These are phyloP conservation scores for Cutaneotrichosporon cavernicola DNA, from an alignment of 1,284 basidiomycete genomes.

Conservation along the genomic window DNA sequence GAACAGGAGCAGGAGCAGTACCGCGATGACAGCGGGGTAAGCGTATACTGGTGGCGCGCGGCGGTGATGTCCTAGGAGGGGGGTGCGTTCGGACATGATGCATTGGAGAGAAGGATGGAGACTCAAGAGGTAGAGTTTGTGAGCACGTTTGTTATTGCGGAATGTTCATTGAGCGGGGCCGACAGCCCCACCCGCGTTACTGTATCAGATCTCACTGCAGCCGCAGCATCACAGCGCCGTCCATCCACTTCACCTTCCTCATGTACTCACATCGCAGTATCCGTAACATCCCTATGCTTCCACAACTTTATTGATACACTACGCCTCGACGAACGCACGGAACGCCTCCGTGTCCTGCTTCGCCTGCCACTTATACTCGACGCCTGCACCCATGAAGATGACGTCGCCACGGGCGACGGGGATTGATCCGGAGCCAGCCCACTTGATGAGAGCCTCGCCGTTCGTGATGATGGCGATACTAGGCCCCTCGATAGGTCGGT, in stretches of 20 bases:
- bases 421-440: conserved; percentile 45
- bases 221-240: too few species aligned
- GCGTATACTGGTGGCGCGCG: conserved; percentile 3
- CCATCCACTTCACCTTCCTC: too few species aligned
- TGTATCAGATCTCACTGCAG: too few species aligned
- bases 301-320: background rate
- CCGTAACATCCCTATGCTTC: background rate
- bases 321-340: conserved; percentile 68
- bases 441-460: conserved; percentile 60
- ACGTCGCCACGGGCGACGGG: conserved; percentile 69
- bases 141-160: background rate
- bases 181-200: too few species aligned
- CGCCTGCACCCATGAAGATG: conserved; percentile 77
- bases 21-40: background rate
- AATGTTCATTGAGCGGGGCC: too few species aligned
- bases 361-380: conserved; percentile 58
- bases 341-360: conserved; percentile 61
- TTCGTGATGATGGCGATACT: conserved; percentile 76
- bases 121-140: too few species aligned
- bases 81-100: background rate
- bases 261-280: background rate
- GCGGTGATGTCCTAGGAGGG: background rate
- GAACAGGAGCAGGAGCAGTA: background rate
- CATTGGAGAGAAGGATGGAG: too few species aligned
- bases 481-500: conserved; percentile 73